Conservation (phyloP, 495 filamentous ascomycete species). For the Aspergillus olivimuriae region DNA sequence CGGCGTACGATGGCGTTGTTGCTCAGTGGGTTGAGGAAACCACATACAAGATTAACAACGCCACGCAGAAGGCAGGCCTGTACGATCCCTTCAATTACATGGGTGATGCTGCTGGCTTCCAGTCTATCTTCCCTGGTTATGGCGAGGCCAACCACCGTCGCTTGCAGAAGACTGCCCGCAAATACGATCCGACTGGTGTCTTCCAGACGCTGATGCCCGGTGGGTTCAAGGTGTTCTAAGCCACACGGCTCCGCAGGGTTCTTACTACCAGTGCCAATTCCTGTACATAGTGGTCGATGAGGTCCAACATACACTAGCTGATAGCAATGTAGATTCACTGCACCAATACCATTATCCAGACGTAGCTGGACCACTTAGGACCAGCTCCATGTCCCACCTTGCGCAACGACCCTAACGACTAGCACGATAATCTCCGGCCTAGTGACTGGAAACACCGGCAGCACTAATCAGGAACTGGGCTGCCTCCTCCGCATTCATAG, state of each 20-base stretch:
- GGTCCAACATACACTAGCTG: too few relatives aligned
- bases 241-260: too few relatives aligned
- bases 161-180: slow-evolving; percentile 19
- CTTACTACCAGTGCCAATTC: too few relatives aligned
- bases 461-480: slow-evolving; percentile 40
- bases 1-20: slow-evolving; percentile 25
- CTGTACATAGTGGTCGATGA: too few relatives aligned
- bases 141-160: slow-evolving; percentile 21
- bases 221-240: slow-evolving; percentile 29
- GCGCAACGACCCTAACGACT: too few relatives aligned
- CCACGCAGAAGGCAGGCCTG: slow-evolving; percentile 23
- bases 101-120: slow-evolving; percentile 27
- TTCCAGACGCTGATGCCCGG: slow-evolving; percentile 30
- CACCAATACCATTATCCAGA: too few relatives aligned
- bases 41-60: slow-evolving; percentile 29
- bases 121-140: slow-evolving; percentile 29
- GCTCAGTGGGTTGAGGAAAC: slow-evolving; percentile 27
- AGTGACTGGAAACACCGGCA: slow-evolving; percentile 25
- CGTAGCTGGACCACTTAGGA: too few relatives aligned
- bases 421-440: too few relatives aligned
- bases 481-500: slow-evolving; percentile 36
- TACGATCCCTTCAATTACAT: slow-evolving; percentile 32
- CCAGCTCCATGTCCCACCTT: too few relatives aligned
- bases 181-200: slow-evolving; percentile 25
- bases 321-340: too few relatives aligned